Percentiles rank a stretch among this genome's conserved stretches.
Conservation (phyloP, 129 eudicot species). For the Oenanthe sinensis region DNA sequence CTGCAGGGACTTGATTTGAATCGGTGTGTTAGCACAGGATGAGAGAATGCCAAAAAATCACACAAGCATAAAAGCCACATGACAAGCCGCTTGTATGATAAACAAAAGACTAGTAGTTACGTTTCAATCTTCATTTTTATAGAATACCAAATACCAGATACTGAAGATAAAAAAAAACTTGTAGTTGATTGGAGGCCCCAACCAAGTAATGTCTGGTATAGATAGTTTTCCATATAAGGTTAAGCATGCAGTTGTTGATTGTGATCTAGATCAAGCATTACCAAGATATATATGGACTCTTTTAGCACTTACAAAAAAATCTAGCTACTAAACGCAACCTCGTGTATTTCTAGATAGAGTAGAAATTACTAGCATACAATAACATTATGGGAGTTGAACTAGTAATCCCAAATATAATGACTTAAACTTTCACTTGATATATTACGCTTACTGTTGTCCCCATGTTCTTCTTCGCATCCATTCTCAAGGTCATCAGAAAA, state of each 20-base stretch:
- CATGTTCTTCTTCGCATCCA: slow-evolving; percentile 70
- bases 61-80: not conserved
- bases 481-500: slow-evolving; percentile 74
- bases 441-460: slow-evolving; percentile 46
- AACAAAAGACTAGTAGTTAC: not conserved
- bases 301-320: not conserved
- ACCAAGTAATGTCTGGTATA: not conserved
- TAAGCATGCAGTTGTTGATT: not conserved
- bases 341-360: no score
- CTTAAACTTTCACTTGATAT: not conserved
- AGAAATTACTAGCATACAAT: not conserved
- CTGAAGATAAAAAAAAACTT: not conserved
- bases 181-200: not conserved
- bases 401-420: not conserved
- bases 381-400: not conserved
- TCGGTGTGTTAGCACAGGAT: not conserved
- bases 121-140: not conserved
- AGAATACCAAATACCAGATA: not conserved
- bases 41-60: not conserved
- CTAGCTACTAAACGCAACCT: no score
- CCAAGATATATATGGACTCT: not conserved
- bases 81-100: not conserved
- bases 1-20: slow-evolving; percentile 25
- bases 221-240: not conserved
- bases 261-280: not conserved